Conservation (phyloP, 345 rosid species). For the Dimocarpus longan region DNA sequence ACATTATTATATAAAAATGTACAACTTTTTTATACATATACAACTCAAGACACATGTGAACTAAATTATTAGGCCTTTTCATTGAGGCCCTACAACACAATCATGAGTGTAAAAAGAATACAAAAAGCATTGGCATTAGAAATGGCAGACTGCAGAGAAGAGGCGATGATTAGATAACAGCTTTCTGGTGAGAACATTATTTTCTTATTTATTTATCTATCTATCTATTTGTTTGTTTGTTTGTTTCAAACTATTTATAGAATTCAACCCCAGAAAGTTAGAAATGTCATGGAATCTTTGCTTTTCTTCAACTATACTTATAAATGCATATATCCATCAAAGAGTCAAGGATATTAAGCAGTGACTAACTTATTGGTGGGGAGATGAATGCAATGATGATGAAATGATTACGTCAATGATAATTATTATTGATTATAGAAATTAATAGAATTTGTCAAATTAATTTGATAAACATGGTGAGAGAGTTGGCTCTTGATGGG, state of each 20-base stretch:
- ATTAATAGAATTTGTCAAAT: background rate
- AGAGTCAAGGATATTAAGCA: background rate
- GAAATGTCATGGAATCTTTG: constrained; percentile 19
- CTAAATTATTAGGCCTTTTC: constrained; percentile 34
- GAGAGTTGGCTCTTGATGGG: background rate
- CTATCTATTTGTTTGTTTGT: background rate
- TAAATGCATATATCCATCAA: too few relatives aligned
- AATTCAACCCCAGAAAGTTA: constrained; percentile 1
- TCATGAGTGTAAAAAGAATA: constrained; percentile 26
- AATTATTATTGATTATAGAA: too few relatives aligned
- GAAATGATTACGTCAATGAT: constrained; percentile 8
- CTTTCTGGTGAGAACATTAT: constrained; percentile 4
- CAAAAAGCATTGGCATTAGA: constrained; percentile 12
- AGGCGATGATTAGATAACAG: constrained; percentile 9
- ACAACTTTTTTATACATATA: background rate
- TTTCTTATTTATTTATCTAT: too few relatives aligned
- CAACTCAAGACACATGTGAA: constrained; percentile 28
- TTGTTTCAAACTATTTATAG: background rate
- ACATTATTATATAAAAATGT: background rate
- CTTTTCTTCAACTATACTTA: background rate
- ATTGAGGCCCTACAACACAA: constrained; percentile 31
- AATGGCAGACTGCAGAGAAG: constrained; percentile 17
- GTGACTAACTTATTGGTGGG: background rate
- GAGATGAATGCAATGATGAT: constrained; percentile 7
- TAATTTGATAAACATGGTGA: background rate